A percentile compares a stretch with the other conserved stretches of the same genome.
These are phyloP conservation scores for Citrus medica DNA, from an alignment of 345 rosid species.

Conservation along the genomic window DNA sequence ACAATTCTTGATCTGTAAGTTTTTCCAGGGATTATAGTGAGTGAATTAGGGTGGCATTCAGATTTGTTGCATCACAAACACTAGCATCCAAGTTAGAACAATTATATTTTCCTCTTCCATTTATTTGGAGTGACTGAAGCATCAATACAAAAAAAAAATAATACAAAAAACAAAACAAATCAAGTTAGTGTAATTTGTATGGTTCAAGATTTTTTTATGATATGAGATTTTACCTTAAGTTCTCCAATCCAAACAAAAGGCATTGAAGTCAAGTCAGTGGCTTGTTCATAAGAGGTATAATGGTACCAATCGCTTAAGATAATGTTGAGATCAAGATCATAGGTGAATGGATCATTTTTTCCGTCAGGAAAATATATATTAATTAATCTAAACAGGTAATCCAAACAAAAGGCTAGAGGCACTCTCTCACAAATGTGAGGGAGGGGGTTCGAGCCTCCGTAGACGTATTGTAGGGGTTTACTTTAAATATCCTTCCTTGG, in stretches of 20 bases:
- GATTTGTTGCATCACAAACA: conserved; percentile 2
- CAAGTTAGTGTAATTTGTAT: neutral
- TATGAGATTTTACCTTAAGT: conserved; percentile 17
- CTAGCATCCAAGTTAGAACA: conserved; percentile 16
- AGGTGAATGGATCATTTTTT: conserved; percentile 25
- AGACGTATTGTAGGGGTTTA: no score
- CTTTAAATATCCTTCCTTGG: no score
- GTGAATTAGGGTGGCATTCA: conserved; percentile 16
- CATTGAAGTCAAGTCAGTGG: conserved; percentile 27
- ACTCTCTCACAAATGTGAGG: no score
- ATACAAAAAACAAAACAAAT: no score
- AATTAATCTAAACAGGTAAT: conserved; percentile 22
- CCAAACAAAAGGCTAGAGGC: no score
- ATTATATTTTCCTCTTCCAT: conserved; percentile 35
- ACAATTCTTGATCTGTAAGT: conserved; percentile 29
- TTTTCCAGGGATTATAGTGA: conserved; percentile 22
- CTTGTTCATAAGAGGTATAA: conserved; percentile 22
- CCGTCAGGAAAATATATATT: conserved; percentile 18
- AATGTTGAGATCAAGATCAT: conserved; percentile 19
- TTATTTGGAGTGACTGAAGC: conserved; percentile 19
- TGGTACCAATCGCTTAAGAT: conserved; percentile 40
- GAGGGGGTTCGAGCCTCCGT: no score
- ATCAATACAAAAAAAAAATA: no score
- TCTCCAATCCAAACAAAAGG: conserved; percentile 33
- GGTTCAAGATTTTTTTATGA: neutral